phyloP scores from a whole-genome alignment of 202 grass and related monocot species.

The Schoenoplectus triqueter region DNA sequence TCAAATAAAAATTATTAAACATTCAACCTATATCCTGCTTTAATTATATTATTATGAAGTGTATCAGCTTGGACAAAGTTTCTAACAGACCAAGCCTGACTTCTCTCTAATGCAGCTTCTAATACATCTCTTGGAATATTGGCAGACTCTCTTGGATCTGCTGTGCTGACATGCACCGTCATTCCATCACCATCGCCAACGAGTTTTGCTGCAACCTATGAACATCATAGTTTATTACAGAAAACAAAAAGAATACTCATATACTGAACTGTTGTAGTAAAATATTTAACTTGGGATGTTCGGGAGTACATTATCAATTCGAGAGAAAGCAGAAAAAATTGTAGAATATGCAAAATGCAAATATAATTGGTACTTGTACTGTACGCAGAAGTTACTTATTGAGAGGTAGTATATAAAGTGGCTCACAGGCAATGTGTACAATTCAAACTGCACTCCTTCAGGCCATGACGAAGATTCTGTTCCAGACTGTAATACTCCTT shows the following conservation, averaged over 20 bases:
- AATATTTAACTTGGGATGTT: not conserved
- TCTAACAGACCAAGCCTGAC: constrained; percentile 35
- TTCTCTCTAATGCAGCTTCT: constrained; percentile 44
- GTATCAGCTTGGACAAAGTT: constrained; percentile 41
- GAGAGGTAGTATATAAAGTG: constrained; percentile 1
- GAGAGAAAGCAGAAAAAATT: not conserved
- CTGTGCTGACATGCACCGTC: constrained; percentile 60
- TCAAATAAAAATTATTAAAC: not conserved
- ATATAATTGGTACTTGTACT: not conserved
- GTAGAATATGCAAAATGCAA: not conserved
- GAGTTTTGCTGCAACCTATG: constrained; percentile 28
- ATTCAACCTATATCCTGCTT: constrained; percentile 58
- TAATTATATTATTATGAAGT: constrained; percentile 31
- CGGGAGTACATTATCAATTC: not conserved
- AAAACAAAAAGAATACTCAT: not conserved
- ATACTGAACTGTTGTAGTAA: not conserved
- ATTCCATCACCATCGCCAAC: constrained; percentile 67
- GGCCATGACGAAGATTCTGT: constrained; percentile 33
- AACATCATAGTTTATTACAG: not conserved
- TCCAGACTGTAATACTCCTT: constrained; percentile 16
- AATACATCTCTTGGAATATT: constrained; percentile 51
- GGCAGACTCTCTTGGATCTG: constrained; percentile 43
- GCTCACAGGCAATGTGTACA: constrained; percentile 66
- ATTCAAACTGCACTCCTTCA: constrained; percentile 54
- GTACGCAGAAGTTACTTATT: not conserved